Conservation (phyloP, 164 flowering plant genomes). For the Vitis labrusca region DNA sequence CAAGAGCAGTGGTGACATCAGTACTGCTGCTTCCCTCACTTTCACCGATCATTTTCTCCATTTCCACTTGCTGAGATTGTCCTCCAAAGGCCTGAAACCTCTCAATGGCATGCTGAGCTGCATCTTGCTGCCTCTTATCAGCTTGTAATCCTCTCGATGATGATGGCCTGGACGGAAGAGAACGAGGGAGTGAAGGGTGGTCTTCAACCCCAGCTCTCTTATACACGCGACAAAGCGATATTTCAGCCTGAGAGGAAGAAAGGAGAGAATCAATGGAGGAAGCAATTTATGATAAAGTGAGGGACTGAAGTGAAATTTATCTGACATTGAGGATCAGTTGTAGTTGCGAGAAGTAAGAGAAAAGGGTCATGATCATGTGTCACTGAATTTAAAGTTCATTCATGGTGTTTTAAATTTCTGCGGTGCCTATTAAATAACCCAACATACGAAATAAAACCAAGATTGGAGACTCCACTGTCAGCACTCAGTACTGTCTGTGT, state of each 20-base stretch:
- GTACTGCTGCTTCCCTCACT: constrained; percentile 47
- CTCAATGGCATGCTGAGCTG: constrained; percentile 11
- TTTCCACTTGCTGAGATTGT: constrained; percentile 9
- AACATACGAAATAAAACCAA: background rate
- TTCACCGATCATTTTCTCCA: constrained; percentile 26
- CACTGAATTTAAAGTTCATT: constrained; percentile 2
- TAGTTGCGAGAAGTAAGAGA: background rate
- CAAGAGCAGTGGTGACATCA: constrained; percentile 40
- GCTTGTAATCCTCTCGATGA: constrained; percentile 29
- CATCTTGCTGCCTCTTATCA: background rate
- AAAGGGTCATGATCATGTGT: background rate
- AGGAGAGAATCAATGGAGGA: background rate
- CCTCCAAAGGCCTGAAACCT: constrained; percentile 21
- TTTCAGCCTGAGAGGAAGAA: constrained; percentile 57
- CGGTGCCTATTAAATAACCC: background rate
- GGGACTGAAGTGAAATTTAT: constrained; percentile 1
- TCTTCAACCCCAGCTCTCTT: constrained; percentile 91
- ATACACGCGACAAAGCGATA: constrained; percentile 90
- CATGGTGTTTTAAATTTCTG: background rate
- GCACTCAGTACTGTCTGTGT: no score
- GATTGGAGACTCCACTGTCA: no score
- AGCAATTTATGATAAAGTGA: background rate
- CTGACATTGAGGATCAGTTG: background rate
- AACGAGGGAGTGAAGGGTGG: constrained; percentile 65
- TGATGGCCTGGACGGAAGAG: constrained; percentile 41